Conservation (phyloP, 352 stramenopile species). For the Phytophthora capsici region DNA sequence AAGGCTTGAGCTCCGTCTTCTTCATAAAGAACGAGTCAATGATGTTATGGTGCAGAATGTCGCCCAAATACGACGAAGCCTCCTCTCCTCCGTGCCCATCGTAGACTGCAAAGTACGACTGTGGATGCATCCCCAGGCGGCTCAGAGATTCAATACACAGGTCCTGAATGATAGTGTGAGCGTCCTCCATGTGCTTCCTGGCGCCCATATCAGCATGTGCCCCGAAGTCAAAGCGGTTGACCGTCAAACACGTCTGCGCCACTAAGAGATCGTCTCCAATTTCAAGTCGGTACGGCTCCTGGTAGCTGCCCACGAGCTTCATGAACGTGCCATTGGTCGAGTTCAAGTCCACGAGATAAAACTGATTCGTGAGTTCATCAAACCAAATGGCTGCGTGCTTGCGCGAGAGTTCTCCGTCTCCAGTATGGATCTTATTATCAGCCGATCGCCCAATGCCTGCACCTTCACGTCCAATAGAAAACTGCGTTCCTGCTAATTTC, state of each 20-base stretch:
- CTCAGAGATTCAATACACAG: constrained; percentile 69
- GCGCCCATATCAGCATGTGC: constrained; percentile 94
- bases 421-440: constrained; percentile 93
- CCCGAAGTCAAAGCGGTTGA: constrained; percentile 97
- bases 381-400: constrained; percentile 95
- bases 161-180: constrained; percentile 95
- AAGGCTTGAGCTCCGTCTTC: constrained; percentile 41
- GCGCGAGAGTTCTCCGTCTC: constrained; percentile 95
- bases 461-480: constrained; percentile 87
- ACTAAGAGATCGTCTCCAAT: constrained; percentile 97
- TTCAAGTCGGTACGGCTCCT: constrained; percentile 91
- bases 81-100: constrained; percentile 96
- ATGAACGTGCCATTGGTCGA: constrained; percentile 97
- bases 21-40: constrained; percentile 68
- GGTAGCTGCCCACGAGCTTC: constrained; percentile 94
- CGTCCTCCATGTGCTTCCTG: constrained; percentile 96
- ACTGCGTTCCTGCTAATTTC: constrained; percentile 75
- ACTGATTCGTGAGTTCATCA: constrained; percentile 74
- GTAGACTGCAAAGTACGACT: constrained; percentile 97
- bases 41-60: constrained; percentile 75
- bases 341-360: constrained; percentile 87
- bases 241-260: constrained; percentile 95
- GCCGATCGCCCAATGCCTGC: constrained; percentile 85
- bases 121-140: constrained; percentile 65
- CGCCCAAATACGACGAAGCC: constrained; percentile 91